Percentiles rank a stretch among this genome's conserved stretches.
Evolutionary conservation across 1,139 yeast genomes (phyloP).

Genomic region (Meyerozyma athensensis): DNA sequence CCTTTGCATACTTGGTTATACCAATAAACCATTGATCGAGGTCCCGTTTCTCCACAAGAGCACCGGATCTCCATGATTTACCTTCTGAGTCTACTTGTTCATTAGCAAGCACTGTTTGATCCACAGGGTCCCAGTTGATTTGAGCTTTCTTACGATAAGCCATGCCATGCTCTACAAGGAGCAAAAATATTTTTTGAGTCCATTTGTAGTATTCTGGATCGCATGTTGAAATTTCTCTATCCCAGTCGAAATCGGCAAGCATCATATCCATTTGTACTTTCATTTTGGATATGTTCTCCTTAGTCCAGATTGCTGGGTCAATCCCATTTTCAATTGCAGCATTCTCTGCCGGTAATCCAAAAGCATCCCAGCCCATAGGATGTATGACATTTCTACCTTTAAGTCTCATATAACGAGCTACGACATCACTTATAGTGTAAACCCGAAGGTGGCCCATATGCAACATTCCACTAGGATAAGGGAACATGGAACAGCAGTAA

Average conservation of each 20-base stretch:
- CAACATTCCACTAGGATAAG: constrained; percentile 88
- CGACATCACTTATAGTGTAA: constrained; percentile 81
- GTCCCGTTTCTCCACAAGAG: constrained; percentile 74
- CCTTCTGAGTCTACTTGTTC: constrained; percentile 94
- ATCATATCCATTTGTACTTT: constrained; percentile 71
- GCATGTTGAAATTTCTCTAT: constrained; percentile 82
- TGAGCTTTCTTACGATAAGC: constrained; percentile 85
- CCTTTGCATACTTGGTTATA: constrained; percentile 75
- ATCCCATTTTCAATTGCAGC: constrained; percentile 88
- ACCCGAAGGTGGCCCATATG: constrained; percentile 95
- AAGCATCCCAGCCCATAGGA: constrained; percentile 99
- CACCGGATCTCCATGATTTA: constrained; percentile 95
- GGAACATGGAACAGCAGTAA: constrained; percentile 84
- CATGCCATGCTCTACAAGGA: constrained; percentile 66
- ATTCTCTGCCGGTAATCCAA: constrained; percentile 96
- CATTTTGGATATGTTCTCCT: constrained; percentile 72
- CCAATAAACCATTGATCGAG: constrained; percentile 92
- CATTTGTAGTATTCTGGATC: constrained; percentile 83
- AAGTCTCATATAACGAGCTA: constrained; percentile 73
- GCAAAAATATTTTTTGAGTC: constrained; percentile 82
- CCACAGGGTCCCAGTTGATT: constrained; percentile 97
- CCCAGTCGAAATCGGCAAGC: constrained; percentile 94
- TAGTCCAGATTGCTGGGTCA: constrained; percentile 82
- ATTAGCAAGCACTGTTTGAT: constrained; percentile 88
- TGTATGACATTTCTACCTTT: constrained; percentile 77